A percentile compares a stretch with the other conserved stretches of the same genome.
Evolutionary conservation across 495 filamentous ascomycete species (phyloP).

Genomic region (Talaromyces wortmannii): DNA sequence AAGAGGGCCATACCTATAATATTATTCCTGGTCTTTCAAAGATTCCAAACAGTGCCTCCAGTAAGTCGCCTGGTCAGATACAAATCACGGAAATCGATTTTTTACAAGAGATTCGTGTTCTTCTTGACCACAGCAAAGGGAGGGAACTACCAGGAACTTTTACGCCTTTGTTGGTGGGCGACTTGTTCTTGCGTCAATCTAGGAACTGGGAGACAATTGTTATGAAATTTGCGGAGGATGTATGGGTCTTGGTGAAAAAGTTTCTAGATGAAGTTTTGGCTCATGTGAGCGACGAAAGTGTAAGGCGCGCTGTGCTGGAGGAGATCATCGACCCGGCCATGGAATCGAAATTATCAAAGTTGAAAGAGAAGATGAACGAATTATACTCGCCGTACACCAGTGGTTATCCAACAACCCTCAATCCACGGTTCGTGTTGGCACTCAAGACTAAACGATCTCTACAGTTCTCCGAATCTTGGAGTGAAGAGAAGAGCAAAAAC

Average conservation of each 20-base stretch:
- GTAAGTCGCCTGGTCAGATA: neutral
- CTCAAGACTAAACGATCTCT: neutral
- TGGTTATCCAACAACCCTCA: constrained; percentile 7
- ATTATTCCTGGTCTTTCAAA: neutral
- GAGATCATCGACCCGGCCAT: constrained; percentile 25
- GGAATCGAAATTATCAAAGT: constrained; percentile 10
- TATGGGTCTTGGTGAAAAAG: constrained; percentile 20
- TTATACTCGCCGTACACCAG: constrained; percentile 5
- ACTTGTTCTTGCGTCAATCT: constrained; percentile 38
- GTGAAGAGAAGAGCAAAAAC: neutral
- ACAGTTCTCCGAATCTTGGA: neutral
- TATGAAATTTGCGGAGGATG: constrained; percentile 14
- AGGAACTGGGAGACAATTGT: constrained; percentile 30
- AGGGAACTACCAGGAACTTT: constrained; percentile 35
- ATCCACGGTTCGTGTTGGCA: neutral
- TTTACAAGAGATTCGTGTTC: neutral
- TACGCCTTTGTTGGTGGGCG: constrained; percentile 32
- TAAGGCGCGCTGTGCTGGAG: constrained; percentile 22
- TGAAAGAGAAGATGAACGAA: constrained; percentile 13
- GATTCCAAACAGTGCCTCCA: neutral
- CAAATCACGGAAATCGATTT: neutral
- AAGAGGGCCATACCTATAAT: neutral
- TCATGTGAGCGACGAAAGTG: constrained; percentile 21
- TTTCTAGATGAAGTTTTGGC: constrained; percentile 21
- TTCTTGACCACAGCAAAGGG: constrained; percentile 19